Percentiles rank a stretch among this genome's conserved stretches.
Evolutionary conservation across 2,329 filamentous ascomycete species (phyloP).

Genomic region (Salinomyces thailandicus): DNA sequence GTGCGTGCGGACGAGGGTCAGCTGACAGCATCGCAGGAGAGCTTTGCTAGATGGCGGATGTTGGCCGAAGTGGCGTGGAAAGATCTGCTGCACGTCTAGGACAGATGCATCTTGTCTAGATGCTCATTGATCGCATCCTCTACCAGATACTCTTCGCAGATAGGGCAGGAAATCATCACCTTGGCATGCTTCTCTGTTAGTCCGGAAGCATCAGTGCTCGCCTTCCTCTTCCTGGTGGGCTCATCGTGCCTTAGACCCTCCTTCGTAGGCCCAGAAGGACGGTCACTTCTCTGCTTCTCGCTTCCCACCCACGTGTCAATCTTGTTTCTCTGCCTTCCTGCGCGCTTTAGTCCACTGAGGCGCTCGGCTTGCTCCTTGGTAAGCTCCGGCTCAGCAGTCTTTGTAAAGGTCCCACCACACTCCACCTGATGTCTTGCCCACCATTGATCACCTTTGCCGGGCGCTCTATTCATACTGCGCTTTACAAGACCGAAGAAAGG

Average conservation of each 20-base stretch:
- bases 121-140: conserved; percentile 31
- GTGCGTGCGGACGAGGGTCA: too few relatives aligned
- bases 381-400: conserved; percentile 32
- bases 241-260: neutral
- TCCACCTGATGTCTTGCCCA: conserved; percentile 30
- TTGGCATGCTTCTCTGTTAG: neutral
- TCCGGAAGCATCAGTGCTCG: conserved; percentile 4
- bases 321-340: conserved; percentile 36
- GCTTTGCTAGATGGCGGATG: too few relatives aligned
- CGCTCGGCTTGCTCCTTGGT: conserved; percentile 32
- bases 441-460: conserved; percentile 34
- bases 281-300: conserved; percentile 2
- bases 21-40: too few relatives aligned
- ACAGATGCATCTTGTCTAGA: conserved; percentile 24
- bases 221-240: neutral
- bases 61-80: too few relatives aligned
- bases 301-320: conserved; percentile 31
- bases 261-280: neutral
- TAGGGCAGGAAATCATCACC: conserved; percentile 25
- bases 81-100: neutral
- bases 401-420: conserved; percentile 33
- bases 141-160: conserved; percentile 24
- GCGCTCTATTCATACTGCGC: conserved; percentile 36
- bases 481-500: conserved; percentile 37
- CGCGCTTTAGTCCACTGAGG: conserved; percentile 31